phyloP scores from a whole-genome alignment of 345 rosid genomes.

The Syzygium aromaticum region DNA sequence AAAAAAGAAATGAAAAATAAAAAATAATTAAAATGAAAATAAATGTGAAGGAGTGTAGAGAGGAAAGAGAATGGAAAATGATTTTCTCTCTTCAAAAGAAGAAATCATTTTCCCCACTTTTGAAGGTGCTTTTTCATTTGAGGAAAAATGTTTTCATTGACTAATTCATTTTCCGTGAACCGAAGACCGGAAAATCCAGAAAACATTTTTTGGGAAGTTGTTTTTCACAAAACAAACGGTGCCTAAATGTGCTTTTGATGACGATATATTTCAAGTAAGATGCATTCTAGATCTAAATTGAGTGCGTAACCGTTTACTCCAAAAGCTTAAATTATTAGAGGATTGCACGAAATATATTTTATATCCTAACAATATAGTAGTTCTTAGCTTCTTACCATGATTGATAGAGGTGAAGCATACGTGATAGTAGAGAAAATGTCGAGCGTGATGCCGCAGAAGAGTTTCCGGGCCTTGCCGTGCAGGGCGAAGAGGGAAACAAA shows the following conservation, averaged over 20 bases:
- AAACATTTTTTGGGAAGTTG: too few relatives aligned
- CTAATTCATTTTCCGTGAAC: too few relatives aligned
- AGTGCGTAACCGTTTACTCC: background rate
- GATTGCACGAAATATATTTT: background rate
- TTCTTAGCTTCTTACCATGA: constrained; percentile 30
- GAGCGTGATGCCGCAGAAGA: constrained; percentile 23
- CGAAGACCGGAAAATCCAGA: too few relatives aligned
- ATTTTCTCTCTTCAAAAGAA: too few relatives aligned
- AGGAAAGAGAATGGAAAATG: too few relatives aligned
- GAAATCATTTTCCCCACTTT: too few relatives aligned
- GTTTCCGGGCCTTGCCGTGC: constrained; percentile 16
- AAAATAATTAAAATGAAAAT: too few relatives aligned
- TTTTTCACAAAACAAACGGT: too few relatives aligned
- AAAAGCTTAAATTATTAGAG: background rate
- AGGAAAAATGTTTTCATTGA: too few relatives aligned
- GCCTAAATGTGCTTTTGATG: background rate
- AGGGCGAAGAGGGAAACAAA: constrained; percentile 13
- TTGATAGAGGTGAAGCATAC: constrained; percentile 27
- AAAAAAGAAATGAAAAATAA: too few relatives aligned
- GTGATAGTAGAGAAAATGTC: constrained; percentile 20
- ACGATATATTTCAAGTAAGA: background rate
- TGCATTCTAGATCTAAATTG: background rate
- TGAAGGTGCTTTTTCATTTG: too few relatives aligned
- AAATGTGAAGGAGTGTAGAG: too few relatives aligned
- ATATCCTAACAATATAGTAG: background rate